These are phyloP conservation scores for Clonostachys solani DNA, from an alignment of 2,329 filamentous ascomycete species.

Conservation along the genomic window DNA sequence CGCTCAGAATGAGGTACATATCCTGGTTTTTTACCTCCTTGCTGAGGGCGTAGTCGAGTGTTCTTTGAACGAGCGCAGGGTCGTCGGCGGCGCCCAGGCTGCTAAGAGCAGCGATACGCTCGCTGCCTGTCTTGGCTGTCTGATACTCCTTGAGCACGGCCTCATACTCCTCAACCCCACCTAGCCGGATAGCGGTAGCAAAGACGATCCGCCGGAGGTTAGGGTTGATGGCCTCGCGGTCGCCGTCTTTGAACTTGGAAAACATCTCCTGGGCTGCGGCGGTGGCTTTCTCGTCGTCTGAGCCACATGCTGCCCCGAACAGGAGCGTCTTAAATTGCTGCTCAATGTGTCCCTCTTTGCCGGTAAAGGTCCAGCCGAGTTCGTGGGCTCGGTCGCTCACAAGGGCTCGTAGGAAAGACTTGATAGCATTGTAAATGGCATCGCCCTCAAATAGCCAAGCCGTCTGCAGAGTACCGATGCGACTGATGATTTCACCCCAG, in stretches of 20 bases:
- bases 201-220: slow-evolving; percentile 76
- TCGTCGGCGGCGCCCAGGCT: no score
- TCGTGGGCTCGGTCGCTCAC: slow-evolving; percentile 70
- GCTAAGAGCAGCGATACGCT: no score
- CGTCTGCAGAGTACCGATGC: slow-evolving; percentile 72
- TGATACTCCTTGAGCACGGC: slow-evolving; percentile 73
- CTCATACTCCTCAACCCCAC: slow-evolving; percentile 75
- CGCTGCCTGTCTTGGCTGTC: slow-evolving; percentile 61
- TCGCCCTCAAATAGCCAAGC: slow-evolving; percentile 81
- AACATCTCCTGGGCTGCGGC: slow-evolving; percentile 63
- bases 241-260: slow-evolving; percentile 74
- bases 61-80: no score
- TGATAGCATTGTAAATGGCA: slow-evolving; percentile 65
- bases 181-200: slow-evolving; percentile 74
- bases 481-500: slow-evolving; percentile 80
- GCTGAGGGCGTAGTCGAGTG: no score
- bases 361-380: slow-evolving; percentile 81
- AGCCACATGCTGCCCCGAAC: slow-evolving; percentile 65
- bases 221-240: slow-evolving; percentile 62
- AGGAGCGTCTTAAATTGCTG: slow-evolving; percentile 80
- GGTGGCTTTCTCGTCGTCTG: neutral
- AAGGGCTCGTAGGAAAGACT: slow-evolving; percentile 75
- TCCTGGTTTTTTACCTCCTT: no score
- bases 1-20: no score
- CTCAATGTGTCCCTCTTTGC: slow-evolving; percentile 75